Percentiles rank a stretch among this genome's conserved stretches.
These are phyloP conservation scores for Alloteropsis semialata DNA, from an alignment of 176 grass and related monocot genomes.

Conservation along the genomic window DNA sequence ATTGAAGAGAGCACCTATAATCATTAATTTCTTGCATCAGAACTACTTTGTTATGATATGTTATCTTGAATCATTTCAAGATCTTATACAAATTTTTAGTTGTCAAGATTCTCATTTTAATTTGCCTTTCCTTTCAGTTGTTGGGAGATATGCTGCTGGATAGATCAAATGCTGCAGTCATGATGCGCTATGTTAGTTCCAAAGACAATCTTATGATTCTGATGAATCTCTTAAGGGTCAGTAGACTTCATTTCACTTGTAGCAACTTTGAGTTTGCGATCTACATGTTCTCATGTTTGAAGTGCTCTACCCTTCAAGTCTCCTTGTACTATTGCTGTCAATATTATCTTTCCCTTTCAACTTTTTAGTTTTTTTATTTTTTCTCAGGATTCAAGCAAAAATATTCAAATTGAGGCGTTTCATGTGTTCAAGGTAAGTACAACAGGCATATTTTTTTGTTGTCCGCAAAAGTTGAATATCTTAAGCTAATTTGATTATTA, in stretches of 20 bases:
- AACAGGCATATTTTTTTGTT: not conserved
- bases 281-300: slow-evolving; percentile 5
- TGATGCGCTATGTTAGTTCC: slow-evolving; percentile 94
- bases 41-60: not conserved
- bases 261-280: slow-evolving; percentile 8
- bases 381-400: slow-evolving; percentile 87
- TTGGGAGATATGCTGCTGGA: slow-evolving; percentile 96
- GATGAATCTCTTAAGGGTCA: slow-evolving; percentile 97
- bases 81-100: slow-evolving; percentile 12
- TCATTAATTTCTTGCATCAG: not conserved
- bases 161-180: slow-evolving; percentile 93
- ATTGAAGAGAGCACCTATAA: not conserved
- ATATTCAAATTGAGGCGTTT: slow-evolving; percentile 95
- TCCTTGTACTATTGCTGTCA: not conserved
- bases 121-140: slow-evolving; percentile 56
- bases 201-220: slow-evolving; percentile 97
- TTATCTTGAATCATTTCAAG: not conserved
- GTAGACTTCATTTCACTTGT: slow-evolving; percentile 26
- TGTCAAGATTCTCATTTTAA: slow-evolving; percentile 19
- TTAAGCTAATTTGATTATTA: slow-evolving; percentile 11
- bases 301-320: not conserved
- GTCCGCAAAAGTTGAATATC: not conserved
- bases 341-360: not conserved
- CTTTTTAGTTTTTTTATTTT: not conserved
- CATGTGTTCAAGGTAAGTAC: slow-evolving; percentile 86